Conservation (phyloP, 306 rosid species). For the Pterocarpus macrocarpus region DNA sequence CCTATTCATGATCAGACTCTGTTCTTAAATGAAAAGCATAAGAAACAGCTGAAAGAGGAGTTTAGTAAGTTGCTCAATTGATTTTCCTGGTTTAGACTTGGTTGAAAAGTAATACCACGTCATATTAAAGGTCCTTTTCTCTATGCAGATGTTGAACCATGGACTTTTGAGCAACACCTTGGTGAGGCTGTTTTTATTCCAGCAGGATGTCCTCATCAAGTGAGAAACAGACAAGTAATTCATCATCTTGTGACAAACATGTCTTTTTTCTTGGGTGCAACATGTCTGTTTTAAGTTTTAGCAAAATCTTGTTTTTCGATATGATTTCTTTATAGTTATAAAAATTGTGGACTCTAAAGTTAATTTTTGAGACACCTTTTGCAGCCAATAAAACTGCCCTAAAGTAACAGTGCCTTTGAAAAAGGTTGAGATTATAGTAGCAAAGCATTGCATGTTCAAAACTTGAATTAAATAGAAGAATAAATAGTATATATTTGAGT, state of each 20-base stretch:
- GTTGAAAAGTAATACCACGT: constrained; percentile 7
- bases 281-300: constrained; percentile 2
- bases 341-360: background rate
- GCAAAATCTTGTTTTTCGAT: constrained; percentile 6
- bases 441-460: constrained; percentile 8
- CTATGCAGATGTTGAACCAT: constrained; percentile 71
- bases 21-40: constrained; percentile 67
- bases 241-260: constrained; percentile 37
- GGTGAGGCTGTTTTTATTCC: constrained; percentile 88
- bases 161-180: constrained; percentile 82
- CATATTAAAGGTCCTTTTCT: constrained; percentile 13
- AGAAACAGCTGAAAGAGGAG: constrained; percentile 69
- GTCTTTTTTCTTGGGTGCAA: background rate
- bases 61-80: constrained; percentile 56
- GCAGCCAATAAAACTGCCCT: background rate
- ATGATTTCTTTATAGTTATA: background rate
- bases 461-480: constrained; percentile 36
- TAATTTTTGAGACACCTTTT: background rate
- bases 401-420: background rate
- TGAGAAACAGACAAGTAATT: constrained; percentile 74
- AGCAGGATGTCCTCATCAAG: constrained; percentile 89
- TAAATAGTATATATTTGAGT: constrained; percentile 6
- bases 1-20: constrained; percentile 82
- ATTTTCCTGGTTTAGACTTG: constrained; percentile 28
- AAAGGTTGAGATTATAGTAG: constrained; percentile 19